These are phyloP conservation scores for Maudiozyma turicensis DNA, from an alignment of 805 yeast genomes.

Conservation along the genomic window DNA sequence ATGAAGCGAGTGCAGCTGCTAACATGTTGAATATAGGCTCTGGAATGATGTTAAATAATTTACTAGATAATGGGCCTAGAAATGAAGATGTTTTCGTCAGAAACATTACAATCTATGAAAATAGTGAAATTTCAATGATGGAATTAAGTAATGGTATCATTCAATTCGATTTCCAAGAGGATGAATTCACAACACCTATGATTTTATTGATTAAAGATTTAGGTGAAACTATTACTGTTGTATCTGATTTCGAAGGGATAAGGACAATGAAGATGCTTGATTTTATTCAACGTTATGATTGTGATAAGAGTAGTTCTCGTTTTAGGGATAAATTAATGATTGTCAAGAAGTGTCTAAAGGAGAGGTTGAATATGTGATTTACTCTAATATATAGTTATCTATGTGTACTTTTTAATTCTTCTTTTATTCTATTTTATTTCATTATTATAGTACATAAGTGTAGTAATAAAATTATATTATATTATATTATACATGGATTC, in stretches of 20 bases:
- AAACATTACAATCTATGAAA: slow-evolving; percentile 61
- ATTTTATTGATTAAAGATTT: background rate
- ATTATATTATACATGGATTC: background rate
- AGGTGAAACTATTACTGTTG: background rate
- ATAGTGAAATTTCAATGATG: slow-evolving; percentile 60
- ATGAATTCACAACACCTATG: background rate
- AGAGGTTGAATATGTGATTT: background rate
- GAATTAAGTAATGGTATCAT: slow-evolving; percentile 81
- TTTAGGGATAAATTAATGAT: slow-evolving; percentile 35
- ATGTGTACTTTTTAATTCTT: background rate
- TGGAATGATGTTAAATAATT: background rate
- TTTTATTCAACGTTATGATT: slow-evolving; percentile 1
- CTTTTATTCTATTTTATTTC: background rate
- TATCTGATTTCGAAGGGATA: background rate
- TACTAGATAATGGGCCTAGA: slow-evolving; percentile 38
- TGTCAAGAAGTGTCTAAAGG: slow-evolving; percentile 56
- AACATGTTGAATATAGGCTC: background rate
- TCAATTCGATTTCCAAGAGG: slow-evolving; percentile 73
- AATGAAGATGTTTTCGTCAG: slow-evolving; percentile 61
- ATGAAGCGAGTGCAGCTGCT: slow-evolving; percentile 73
- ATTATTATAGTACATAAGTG: background rate
- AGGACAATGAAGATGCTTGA: slow-evolving; percentile 1
- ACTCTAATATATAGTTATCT: background rate
- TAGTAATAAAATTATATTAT: background rate
- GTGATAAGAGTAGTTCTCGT: background rate